Evolutionary conservation across 1,284 basidiomycete genomes (phyloP).

Genomic region (Phlebopus sp.): DNA sequence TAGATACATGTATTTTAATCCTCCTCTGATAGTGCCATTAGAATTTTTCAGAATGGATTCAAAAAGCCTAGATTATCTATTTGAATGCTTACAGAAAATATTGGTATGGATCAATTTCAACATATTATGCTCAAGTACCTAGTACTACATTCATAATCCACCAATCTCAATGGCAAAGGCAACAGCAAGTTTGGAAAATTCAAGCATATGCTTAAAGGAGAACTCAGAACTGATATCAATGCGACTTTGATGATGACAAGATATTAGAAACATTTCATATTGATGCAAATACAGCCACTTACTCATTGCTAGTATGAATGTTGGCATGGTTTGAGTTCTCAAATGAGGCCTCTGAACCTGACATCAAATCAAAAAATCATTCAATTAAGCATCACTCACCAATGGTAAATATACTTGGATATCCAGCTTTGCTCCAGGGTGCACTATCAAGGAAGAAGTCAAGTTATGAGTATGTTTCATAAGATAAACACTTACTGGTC

Average conservation of each 20-base stretch:
- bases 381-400: constrained; percentile 45
- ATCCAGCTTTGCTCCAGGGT: constrained; percentile 84
- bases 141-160: constrained; percentile 33
- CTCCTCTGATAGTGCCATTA: too few species aligned
- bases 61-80: too few species aligned
- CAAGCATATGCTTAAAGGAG: constrained; percentile 77
- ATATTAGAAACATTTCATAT: constrained; percentile 16
- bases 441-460: constrained; percentile 46
- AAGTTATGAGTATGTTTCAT: constrained; percentile 25
- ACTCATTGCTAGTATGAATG: constrained; percentile 84
- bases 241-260: constrained; percentile 43
- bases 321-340: constrained; percentile 69
- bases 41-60: too few species aligned
- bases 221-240: constrained; percentile 87
- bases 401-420: constrained; percentile 80
- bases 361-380: constrained; percentile 13
- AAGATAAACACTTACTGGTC: constrained; percentile 64
- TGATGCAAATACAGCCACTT: constrained; percentile 30
- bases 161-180: constrained; percentile 83
- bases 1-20: too few species aligned
- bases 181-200: constrained; percentile 88
- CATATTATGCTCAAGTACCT: too few species aligned
- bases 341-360: constrained; percentile 62
- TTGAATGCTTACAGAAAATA: too few species aligned
- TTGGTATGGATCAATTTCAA: too few species aligned